Conservation (phyloP, 2,329 filamentous ascomycete genomes). For the Aspergillus tubingensis region DNA sequence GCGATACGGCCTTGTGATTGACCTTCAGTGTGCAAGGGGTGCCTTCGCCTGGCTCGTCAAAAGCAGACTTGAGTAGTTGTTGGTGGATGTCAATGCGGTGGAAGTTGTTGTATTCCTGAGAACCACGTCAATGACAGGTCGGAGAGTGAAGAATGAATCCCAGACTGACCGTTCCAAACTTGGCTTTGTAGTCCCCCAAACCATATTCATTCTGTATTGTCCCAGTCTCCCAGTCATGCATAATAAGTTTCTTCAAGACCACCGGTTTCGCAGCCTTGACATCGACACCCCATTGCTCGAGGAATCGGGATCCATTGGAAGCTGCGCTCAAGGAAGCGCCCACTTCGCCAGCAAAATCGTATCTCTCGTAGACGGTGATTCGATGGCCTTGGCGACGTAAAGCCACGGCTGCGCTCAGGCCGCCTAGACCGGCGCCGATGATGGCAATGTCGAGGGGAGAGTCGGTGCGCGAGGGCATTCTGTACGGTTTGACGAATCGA, state of each 20-base stretch:
- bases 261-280: constrained; percentile 26
- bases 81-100: constrained; percentile 32
- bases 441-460: constrained; percentile 26
- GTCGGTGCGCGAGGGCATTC: constrained; percentile 27
- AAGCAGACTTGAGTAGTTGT: constrained; percentile 26
- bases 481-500: not conserved
- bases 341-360: constrained; percentile 26
- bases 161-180: constrained; percentile 22
- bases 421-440: constrained; percentile 30
- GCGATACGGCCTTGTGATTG: constrained; percentile 22
- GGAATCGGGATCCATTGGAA: constrained; percentile 24
- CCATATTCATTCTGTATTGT: constrained; percentile 27
- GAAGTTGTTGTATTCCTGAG: constrained; percentile 31
- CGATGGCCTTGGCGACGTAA: constrained; percentile 24
- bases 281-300: constrained; percentile 28
- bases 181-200: constrained; percentile 30
- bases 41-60: constrained; percentile 24
- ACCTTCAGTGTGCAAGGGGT: constrained; percentile 20
- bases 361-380: constrained; percentile 27
- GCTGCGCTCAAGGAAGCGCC: constrained; percentile 27
- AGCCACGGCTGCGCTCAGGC: constrained; percentile 23
- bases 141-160: not conserved
- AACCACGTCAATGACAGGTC: not conserved
- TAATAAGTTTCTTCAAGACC: constrained; percentile 32
- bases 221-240: constrained; percentile 33